phyloP scores from a whole-genome alignment of 106 monocot genomes.

The Dendrobium chrysotoxum region DNA sequence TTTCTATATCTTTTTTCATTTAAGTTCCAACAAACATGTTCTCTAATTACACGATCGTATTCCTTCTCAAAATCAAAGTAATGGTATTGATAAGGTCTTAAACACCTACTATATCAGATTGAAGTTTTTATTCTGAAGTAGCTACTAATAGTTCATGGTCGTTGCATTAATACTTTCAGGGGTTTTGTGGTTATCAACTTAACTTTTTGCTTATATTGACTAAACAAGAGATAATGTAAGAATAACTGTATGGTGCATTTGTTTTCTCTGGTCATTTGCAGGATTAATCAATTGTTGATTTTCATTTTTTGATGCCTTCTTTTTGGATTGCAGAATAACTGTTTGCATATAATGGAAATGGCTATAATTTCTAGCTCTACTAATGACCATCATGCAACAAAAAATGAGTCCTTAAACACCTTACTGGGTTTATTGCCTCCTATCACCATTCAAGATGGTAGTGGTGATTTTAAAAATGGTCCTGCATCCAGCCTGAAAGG shows the following conservation, averaged over 20 bases:
- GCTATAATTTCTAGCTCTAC: constrained; percentile 24
- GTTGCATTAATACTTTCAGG: background rate
- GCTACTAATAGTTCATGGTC: background rate
- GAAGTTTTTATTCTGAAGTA: background rate
- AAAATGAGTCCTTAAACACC: constrained; percentile 18
- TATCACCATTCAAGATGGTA: constrained; percentile 19
- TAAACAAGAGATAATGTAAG: background rate
- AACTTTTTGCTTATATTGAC: background rate
- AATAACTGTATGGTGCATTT: background rate
- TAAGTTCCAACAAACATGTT: background rate
- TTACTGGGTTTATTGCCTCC: constrained; percentile 34
- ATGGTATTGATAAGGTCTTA: background rate
- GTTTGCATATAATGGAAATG: constrained; percentile 44
- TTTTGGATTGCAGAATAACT: constrained; percentile 29
- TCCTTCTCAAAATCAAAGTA: background rate
- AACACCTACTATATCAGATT: background rate
- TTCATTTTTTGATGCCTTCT: background rate
- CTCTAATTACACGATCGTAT: background rate
- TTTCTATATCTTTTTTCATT: background rate
- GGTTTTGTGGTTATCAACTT: background rate
- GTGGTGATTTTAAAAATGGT: constrained; percentile 14
- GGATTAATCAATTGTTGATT: background rate
- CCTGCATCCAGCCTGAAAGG: constrained; percentile 37
- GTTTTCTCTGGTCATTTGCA: background rate
- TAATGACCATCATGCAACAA: constrained; percentile 17